phyloP scores from a whole-genome alignment of 257 asterid genomes.

The Gentiana dahurica region DNA sequence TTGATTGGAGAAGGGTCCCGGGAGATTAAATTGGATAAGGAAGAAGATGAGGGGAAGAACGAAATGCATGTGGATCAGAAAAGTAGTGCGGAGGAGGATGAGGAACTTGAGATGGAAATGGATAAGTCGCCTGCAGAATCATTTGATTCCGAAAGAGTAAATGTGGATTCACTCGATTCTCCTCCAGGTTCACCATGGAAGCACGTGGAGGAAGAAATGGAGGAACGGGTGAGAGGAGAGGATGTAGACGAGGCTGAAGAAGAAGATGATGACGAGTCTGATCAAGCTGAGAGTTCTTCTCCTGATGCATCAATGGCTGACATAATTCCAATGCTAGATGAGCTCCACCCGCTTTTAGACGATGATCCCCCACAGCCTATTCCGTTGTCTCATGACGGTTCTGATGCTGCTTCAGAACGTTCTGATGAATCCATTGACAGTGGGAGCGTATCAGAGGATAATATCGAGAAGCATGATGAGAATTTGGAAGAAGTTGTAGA shows the following conservation, averaged over 20 bases:
- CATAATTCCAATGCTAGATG: slow-evolving; percentile 84
- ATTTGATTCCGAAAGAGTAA: slow-evolving; percentile 62
- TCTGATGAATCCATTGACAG: slow-evolving; percentile 25
- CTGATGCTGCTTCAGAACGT: slow-evolving; percentile 34
- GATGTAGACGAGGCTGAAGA: slow-evolving; percentile 31
- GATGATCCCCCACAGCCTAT: slow-evolving; percentile 40
- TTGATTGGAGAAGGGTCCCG: slow-evolving; percentile 27
- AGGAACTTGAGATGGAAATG: slow-evolving; percentile 37
- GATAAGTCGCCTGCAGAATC: slow-evolving; percentile 61
- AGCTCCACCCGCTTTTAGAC: slow-evolving; percentile 75
- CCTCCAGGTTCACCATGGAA: slow-evolving; percentile 35
- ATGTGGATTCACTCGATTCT: slow-evolving; percentile 43
- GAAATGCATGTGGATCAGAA: slow-evolving; percentile 20
- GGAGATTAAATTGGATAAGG: slow-evolving; percentile 24
- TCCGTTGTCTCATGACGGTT: slow-evolving; percentile 31
- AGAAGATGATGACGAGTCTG: slow-evolving; percentile 54
- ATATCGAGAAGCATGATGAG: slow-evolving; percentile 40
- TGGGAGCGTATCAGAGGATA: slow-evolving; percentile 46
- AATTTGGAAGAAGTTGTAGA: slow-evolving; percentile 20
- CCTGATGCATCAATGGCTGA: slow-evolving; percentile 94
- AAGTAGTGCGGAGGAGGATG: slow-evolving; percentile 16
- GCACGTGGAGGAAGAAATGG: slow-evolving; percentile 25
- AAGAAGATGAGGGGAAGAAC: slow-evolving; percentile 18
- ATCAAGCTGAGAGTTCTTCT: slow-evolving; percentile 79
- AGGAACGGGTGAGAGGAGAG: slow-evolving; percentile 15